These are phyloP conservation scores for Phyllostachys edulis DNA, from an alignment of 176 grass and related monocot genomes.

Conservation along the genomic window DNA sequence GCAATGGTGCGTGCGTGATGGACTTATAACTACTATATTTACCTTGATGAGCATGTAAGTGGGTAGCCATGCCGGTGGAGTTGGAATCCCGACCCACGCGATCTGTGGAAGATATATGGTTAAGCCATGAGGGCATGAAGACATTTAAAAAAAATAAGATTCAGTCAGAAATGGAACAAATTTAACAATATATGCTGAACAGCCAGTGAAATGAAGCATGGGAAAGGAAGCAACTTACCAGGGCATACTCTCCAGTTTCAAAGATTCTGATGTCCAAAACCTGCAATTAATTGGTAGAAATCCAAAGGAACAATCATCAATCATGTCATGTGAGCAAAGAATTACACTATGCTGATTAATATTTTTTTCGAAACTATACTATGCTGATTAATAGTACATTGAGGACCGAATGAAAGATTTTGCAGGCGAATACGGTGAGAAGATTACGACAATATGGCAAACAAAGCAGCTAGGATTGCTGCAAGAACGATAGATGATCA, in stretches of 20 bases:
- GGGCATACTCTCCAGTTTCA: slow-evolving; percentile 82
- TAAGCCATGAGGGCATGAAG: not conserved
- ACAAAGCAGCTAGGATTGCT: not conserved
- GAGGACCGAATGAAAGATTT: not conserved
- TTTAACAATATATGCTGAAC: not conserved
- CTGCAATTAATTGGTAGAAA: slow-evolving; percentile 24
- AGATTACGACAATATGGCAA: not conserved
- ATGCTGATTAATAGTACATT: not conserved
- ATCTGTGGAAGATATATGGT: slow-evolving; percentile 34
- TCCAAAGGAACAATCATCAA: not conserved
- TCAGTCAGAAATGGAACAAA: not conserved
- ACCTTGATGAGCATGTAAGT: slow-evolving; percentile 98
- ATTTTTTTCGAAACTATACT: not conserved
- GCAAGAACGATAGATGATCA: not conserved
- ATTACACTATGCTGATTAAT: too few species aligned
- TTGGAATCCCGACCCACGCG: slow-evolving; percentile 93
- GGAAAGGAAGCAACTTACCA: slow-evolving; percentile 43
- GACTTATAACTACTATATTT: not conserved
- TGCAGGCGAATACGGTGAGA: too few species aligned
- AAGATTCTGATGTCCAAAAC: slow-evolving; percentile 78
- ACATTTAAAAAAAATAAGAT: not conserved
- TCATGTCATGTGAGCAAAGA: not conserved
- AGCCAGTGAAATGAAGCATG: not conserved
- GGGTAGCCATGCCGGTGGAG: slow-evolving; percentile 88
- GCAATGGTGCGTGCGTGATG: not conserved